phyloP scores from a whole-genome alignment of 2,329 filamentous ascomycete species.

The Penicillium palitans region DNA sequence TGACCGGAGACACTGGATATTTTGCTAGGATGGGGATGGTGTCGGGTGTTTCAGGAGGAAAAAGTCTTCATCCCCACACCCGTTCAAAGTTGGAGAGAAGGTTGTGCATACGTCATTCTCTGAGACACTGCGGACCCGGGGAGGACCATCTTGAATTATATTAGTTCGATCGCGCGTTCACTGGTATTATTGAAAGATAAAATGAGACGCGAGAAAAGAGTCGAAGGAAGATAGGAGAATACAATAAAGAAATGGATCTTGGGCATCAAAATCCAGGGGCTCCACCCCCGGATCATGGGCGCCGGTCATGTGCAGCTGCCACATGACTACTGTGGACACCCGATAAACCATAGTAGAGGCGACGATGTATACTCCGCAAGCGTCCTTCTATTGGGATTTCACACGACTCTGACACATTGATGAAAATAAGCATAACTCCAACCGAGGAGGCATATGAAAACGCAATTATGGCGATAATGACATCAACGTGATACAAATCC shows the following conservation, averaged over 20 bases:
- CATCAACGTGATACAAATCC: constrained; percentile 8
- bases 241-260: not conserved
- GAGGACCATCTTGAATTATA: not conserved
- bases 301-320: constrained; percentile 13
- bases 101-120: constrained; percentile 13
- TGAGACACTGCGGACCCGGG: not conserved
- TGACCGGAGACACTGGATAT: constrained; percentile 10
- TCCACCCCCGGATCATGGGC: constrained; percentile 21
- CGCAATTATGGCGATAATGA: constrained; percentile 6
- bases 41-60: constrained; percentile 27
- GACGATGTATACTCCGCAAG: not conserved
- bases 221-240: not conserved
- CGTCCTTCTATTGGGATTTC: not conserved
- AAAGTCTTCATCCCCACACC: constrained; percentile 11
- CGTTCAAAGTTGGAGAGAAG: not conserved
- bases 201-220: not conserved
- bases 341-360: not conserved
- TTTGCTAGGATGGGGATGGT: constrained; percentile 4
- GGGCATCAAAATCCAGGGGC: not conserved
- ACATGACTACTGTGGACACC: constrained; percentile 15
- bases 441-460: not conserved
- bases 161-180: not conserved
- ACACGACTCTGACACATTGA: not conserved
- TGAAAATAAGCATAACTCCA: not conserved
- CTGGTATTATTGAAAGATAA: not conserved